Evolutionary conservation across 495 filamentous ascomycete genomes (phyloP).

Genomic region (Hapsidospora chrysogenum): DNA sequence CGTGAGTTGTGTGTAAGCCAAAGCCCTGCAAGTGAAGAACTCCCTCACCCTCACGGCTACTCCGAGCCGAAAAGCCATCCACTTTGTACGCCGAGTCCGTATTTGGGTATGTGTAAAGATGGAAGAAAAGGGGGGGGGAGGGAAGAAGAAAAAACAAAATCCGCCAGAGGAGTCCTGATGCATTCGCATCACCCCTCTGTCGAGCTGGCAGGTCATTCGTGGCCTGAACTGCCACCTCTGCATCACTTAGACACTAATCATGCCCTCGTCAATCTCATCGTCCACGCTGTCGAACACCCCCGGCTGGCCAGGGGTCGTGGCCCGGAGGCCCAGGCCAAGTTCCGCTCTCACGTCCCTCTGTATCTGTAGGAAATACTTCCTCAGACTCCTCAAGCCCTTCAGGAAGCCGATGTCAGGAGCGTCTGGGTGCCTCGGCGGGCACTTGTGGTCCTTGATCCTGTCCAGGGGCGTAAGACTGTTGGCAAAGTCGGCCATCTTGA

Average conservation of each 20-base stretch:
- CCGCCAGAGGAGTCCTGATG: neutral
- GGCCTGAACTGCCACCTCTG: too few species aligned
- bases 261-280: conserved; percentile 1
- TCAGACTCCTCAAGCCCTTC: conserved; percentile 62
- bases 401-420: conserved; percentile 83
- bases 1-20: neutral
- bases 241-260: conserved; percentile 2
- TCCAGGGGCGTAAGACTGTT: conserved; percentile 91
- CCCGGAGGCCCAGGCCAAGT: conserved; percentile 16
- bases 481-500: conserved; percentile 97
- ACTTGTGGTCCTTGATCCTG: conserved; percentile 40
- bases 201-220: too few species aligned
- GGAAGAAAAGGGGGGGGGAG: neutral
- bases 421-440: conserved; percentile 64
- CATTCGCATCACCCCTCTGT: neutral
- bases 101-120: neutral
- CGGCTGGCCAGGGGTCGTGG: neutral
- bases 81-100: too few species aligned
- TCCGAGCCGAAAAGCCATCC: too few species aligned
- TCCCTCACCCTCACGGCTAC: too few species aligned
- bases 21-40: neutral
- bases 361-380: conserved; percentile 76
- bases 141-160: neutral
- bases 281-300: neutral
- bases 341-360: conserved; percentile 59